A percentile compares a stretch with the other conserved stretches of the same genome.
Evolutionary conservation across 1,284 basidiomycete species (phyloP).

Genomic region (Fomitopsis pinicola): DNA sequence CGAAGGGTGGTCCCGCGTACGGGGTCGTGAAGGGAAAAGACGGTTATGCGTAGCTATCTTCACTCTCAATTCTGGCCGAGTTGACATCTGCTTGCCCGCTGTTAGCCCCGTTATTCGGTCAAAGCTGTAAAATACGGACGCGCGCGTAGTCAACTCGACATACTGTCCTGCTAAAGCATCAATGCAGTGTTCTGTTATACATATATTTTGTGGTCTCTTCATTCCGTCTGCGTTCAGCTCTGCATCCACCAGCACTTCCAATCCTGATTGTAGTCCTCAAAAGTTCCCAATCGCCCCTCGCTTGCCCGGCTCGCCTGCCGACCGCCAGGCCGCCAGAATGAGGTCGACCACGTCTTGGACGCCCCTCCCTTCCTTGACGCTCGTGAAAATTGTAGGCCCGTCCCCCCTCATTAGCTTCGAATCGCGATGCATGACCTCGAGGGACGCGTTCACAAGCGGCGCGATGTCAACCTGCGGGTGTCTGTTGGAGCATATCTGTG

Average conservation of each 20-base stretch:
- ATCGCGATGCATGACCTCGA: conserved; percentile 94
- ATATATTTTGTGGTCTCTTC: no score
- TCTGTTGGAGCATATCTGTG: not conserved
- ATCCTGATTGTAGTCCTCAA: not conserved
- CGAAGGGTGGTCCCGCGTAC: conserved; percentile 15
- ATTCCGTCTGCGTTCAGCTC: no score
- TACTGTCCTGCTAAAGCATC: not conserved
- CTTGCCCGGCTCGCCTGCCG: conserved; percentile 67
- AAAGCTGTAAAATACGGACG: not conserved
- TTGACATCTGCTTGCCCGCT: not conserved
- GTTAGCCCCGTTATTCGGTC: not conserved
- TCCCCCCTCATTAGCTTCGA: conserved; percentile 90
- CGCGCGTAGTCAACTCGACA: no score
- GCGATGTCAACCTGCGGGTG: conserved; percentile 80
- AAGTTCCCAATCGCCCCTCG: conserved; percentile 37
- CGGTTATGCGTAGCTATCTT: conserved; percentile 8
- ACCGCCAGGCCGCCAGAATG: conserved; percentile 83
- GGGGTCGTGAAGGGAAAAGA: conserved; percentile 14
- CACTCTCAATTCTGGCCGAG: not conserved
- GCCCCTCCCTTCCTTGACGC: conserved; percentile 77
- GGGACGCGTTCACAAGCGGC: conserved; percentile 87
- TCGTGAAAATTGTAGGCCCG: conserved; percentile 91
- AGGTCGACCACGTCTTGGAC: conserved; percentile 83
- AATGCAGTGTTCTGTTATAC: not conserved
- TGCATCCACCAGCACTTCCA: no score